These are phyloP conservation scores for Thermothelomyces thermophilus DNA, from an alignment of 2,329 filamentous ascomycete genomes.

Conservation along the genomic window DNA sequence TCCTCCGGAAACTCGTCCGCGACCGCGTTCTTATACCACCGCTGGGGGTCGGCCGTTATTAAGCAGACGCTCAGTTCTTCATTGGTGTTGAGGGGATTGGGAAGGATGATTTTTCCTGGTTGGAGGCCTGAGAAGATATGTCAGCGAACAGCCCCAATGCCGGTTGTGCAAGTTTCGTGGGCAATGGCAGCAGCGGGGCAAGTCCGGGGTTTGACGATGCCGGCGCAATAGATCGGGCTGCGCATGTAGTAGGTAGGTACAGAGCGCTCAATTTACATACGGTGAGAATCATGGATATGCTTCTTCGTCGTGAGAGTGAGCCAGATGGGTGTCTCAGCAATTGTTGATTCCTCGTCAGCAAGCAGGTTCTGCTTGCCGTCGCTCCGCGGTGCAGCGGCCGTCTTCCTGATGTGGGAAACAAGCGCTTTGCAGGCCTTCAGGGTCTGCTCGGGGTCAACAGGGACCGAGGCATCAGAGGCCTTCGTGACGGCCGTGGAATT, in stretches of 20 bases:
- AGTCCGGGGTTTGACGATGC: not conserved
- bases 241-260: too few relatives aligned
- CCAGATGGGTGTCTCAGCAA: constrained; percentile 51
- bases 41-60: constrained; percentile 64
- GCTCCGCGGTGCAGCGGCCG: constrained; percentile 41
- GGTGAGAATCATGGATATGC: constrained; percentile 58
- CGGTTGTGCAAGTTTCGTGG: not conserved
- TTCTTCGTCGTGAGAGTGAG: constrained; percentile 59
- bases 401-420: constrained; percentile 54
- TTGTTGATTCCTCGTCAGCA: constrained; percentile 34
- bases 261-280: constrained; percentile 12
- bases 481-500: constrained; percentile 30
- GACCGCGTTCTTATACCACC: constrained; percentile 85
- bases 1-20: constrained; percentile 59
- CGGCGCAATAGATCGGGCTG: not conserved
- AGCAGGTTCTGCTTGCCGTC: constrained; percentile 53
- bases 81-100: constrained; percentile 66
- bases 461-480: constrained; percentile 28
- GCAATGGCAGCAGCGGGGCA: not conserved
- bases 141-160: not conserved
- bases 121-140: constrained; percentile 46
- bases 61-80: constrained; percentile 69
- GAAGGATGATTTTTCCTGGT: constrained; percentile 73
- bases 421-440: constrained; percentile 59
- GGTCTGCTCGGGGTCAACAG: constrained; percentile 41